Base-by-base conservation (phyloP, 306 rosid species). In the Dryas octopetala region DNA sequence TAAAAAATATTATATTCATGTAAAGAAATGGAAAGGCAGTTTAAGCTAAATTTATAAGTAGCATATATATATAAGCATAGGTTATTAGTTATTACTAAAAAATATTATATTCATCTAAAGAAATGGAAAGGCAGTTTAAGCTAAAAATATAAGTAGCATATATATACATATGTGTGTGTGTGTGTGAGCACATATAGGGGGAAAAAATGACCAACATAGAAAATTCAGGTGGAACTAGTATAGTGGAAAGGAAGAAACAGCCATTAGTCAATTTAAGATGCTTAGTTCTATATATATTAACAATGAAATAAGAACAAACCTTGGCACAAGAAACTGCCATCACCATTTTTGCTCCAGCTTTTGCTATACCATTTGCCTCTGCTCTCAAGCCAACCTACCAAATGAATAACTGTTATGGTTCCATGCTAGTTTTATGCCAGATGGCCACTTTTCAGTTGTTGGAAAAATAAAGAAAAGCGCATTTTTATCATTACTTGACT, bases 301-400 rank as follows among this genome's bases (percentile, higher is more conserved):
- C 8, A 1, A 17, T 13, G 54, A 64, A 50, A 66, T 32, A 59
- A 74, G 54, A 64, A 81, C 86, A 44, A 66, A 95, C 98, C 98
- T 95, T 95, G 51, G 98, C 96, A 74, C 98, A 95, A 73, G 98
- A 90, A 76, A 91, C 98, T 73, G 98, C 98, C 98, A 91, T 91
- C 78, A 91, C 98, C 96, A 95, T 87, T 84, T 95, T 95, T n/a
- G 98, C 97, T 72, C 97, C 97, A 41, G 98, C 86, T 75, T 95
- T 95, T 48, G 97, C 98, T 62, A 95, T 91, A 58, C 98, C 98
- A 75, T 85, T 83, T 83, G 98, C 97, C 86, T 95, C 98, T 8
- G 98, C 91, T 86, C 83, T 90, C 46, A 97, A 91, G 62, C 98
- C 98, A 82, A 91, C 98, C 98, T 94, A 74, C 74, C 78, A 79